Evolutionary conservation across 2,329 filamentous ascomycete genomes (phyloP).

Genomic region (Phialophora tarda): DNA sequence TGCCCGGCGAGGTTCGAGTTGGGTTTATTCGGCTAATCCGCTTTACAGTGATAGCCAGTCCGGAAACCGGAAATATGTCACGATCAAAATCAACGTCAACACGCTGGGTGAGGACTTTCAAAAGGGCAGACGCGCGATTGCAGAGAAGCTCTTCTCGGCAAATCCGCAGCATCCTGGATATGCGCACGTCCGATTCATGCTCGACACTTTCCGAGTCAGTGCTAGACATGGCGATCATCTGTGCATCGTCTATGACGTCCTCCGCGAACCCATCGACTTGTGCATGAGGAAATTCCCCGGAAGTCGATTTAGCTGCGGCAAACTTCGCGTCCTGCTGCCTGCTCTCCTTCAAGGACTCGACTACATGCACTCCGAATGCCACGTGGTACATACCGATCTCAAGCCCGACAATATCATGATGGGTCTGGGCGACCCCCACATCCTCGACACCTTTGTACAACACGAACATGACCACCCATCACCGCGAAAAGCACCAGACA

Average conservation of each 20-base stretch:
- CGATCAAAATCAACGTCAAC: constrained; percentile 46
- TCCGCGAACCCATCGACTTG: constrained; percentile 49
- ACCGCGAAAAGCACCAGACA: constrained; percentile 45
- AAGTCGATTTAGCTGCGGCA: constrained; percentile 40
- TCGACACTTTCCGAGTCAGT: constrained; percentile 46
- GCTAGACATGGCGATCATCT: constrained; percentile 43
- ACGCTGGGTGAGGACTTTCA: constrained; percentile 40
- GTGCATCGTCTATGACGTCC: constrained; percentile 49
- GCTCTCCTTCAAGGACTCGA: constrained; percentile 49
- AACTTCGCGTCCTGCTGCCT: constrained; percentile 46
- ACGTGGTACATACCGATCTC: constrained; percentile 53
- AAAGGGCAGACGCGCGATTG: constrained; percentile 41
- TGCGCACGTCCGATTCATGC: constrained; percentile 44
- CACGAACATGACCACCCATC: constrained; percentile 44
- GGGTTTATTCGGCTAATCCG: neutral
- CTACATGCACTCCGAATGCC: constrained; percentile 50
- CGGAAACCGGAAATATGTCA: constrained; percentile 42
- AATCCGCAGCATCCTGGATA: constrained; percentile 46
- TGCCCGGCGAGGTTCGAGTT: neutral
- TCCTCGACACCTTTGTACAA: constrained; percentile 44
- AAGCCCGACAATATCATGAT: constrained; percentile 54
- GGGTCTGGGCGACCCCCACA: constrained; percentile 42
- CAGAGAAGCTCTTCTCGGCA: constrained; percentile 44
- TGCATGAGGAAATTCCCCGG: constrained; percentile 44
- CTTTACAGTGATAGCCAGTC: constrained; percentile 24